These are phyloP conservation scores for Alternaria hordeiaustralica DNA, from an alignment of 2,329 filamentous ascomycete species.

Conservation along the genomic window DNA sequence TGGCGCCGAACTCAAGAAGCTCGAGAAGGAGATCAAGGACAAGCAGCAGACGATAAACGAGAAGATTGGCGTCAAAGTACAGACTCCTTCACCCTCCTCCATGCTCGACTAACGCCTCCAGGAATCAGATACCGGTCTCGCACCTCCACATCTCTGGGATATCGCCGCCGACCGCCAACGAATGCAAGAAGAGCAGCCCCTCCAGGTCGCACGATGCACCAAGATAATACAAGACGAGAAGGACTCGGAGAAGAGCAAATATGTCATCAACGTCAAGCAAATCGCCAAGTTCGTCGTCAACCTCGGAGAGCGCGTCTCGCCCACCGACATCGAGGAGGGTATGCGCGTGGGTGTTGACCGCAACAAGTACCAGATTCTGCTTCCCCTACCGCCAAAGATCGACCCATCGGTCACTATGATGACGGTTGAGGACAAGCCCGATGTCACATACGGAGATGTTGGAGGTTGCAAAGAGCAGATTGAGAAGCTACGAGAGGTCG, in stretches of 20 bases:
- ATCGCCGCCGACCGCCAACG: slow-evolving; percentile 96
- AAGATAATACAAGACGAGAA: slow-evolving; percentile 99
- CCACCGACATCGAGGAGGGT: slow-evolving; percentile 98
- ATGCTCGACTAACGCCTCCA: slow-evolving; percentile 48
- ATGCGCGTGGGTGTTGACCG: slow-evolving; percentile 98
- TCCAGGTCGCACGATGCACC: slow-evolving; percentile 96
- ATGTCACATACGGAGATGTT: slow-evolving; percentile 98
- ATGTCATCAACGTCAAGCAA: slow-evolving; percentile 99
- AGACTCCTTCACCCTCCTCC: not conserved
- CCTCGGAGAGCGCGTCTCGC: slow-evolving; percentile 93
- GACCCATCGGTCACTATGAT: slow-evolving; percentile 99
- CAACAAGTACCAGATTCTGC: slow-evolving; percentile 98
- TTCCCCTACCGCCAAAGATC: slow-evolving; percentile 96
- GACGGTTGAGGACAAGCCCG: slow-evolving; percentile 99
- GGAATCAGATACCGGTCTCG: slow-evolving; percentile 98
- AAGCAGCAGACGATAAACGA: slow-evolving; percentile 98
- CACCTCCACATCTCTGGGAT: slow-evolving; percentile 98
- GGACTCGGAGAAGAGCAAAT: slow-evolving; percentile 97
- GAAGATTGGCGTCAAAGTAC: slow-evolving; percentile 74
- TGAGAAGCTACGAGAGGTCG: slow-evolving; percentile 97
- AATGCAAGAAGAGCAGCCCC: slow-evolving; percentile 97
- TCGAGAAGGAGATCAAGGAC: slow-evolving; percentile 99
- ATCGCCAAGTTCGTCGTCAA: slow-evolving; percentile 99
- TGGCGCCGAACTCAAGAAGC: slow-evolving; percentile 89
- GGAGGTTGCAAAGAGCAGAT: slow-evolving; percentile 99